Conservation (phyloP, 768 basidiomycete species). For the Tubosaeta brunneosetosa region DNA sequence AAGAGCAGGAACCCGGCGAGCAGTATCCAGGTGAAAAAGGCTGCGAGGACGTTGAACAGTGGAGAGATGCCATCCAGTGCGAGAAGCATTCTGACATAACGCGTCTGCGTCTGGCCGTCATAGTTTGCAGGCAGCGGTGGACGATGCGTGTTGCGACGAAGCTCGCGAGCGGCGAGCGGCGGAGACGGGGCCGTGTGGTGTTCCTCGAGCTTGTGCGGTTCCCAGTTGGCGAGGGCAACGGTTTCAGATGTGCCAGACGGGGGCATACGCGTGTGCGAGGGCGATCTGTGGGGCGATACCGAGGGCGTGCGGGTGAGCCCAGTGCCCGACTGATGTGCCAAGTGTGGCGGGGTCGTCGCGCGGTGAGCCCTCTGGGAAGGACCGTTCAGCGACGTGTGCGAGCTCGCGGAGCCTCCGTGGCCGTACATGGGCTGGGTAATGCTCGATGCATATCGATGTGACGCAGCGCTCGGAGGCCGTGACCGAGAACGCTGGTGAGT, state of each 20-base stretch:
- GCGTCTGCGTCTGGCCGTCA: conserved; percentile 33
- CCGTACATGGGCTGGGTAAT: conserved; percentile 23
- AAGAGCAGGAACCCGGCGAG: conserved; percentile 60
- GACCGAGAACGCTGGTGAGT: conserved; percentile 22
- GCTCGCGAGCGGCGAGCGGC: conserved; percentile 10
- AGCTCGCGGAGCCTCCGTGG: conserved; percentile 23
- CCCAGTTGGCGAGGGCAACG: not conserved
- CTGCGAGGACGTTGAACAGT: conserved; percentile 45
- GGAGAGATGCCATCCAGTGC: conserved; percentile 53
- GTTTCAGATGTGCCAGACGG: conserved; percentile 1
- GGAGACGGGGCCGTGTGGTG: not conserved
- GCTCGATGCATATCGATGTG: conserved; percentile 28
- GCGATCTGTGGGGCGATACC: conserved; percentile 17
- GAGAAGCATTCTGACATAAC: conserved; percentile 59
- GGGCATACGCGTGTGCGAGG: conserved; percentile 9
- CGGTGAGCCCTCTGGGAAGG: conserved; percentile 11
- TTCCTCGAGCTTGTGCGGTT: conserved; percentile 1
- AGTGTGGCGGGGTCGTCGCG: conserved; percentile 9
- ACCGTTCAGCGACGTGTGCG: conserved; percentile 19
- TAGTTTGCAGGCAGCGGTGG: conserved; percentile 21
- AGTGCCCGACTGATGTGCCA: conserved; percentile 1
- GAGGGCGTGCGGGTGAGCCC: conserved; percentile 5
- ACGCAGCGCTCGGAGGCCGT: conserved; percentile 28
- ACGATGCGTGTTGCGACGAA: conserved; percentile 18
- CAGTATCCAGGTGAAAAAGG: conserved; percentile 61